A percentile compares a stretch with the other conserved stretches of the same genome.
Conservation (phyloP, 805 yeast species). For the Suhomyces canberraensis region DNA sequence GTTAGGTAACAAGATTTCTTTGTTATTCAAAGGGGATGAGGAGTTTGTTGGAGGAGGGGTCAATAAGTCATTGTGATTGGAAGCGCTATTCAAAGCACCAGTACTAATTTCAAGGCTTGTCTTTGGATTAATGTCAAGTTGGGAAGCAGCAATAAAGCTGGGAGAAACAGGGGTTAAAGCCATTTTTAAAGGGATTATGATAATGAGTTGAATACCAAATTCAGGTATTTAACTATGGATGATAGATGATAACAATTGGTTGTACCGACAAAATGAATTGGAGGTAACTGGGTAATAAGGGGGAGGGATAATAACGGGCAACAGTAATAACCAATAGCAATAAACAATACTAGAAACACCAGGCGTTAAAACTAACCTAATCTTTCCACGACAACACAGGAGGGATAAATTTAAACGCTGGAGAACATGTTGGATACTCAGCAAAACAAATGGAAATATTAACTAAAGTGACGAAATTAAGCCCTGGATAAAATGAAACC, state of each 20-base stretch:
- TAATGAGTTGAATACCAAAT: not conserved
- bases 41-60: conserved; percentile 17
- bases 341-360: not conserved
- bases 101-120: too few relatives aligned
- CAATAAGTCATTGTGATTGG: conserved; percentile 6
- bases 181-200: not conserved
- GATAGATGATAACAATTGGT: too few relatives aligned
- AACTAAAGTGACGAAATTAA: not conserved
- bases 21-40: conserved; percentile 10
- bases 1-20: conserved; percentile 26
- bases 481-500: not conserved
- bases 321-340: conserved; percentile 2
- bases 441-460: too few relatives aligned
- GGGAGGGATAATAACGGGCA: not conserved
- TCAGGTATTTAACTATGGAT: too few relatives aligned
- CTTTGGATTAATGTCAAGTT: not conserved
- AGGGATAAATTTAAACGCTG: not conserved
- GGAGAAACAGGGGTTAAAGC: conserved; percentile 3
- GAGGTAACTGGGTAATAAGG: not conserved
- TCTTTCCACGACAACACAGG: not conserved
- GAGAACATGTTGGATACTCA: conserved; percentile 2
- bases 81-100: not conserved
- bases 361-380: not conserved
- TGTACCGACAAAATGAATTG: not conserved
- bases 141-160: not conserved